Conservation (phyloP, 805 yeast species). For the Teunomyces aglyptinius region DNA sequence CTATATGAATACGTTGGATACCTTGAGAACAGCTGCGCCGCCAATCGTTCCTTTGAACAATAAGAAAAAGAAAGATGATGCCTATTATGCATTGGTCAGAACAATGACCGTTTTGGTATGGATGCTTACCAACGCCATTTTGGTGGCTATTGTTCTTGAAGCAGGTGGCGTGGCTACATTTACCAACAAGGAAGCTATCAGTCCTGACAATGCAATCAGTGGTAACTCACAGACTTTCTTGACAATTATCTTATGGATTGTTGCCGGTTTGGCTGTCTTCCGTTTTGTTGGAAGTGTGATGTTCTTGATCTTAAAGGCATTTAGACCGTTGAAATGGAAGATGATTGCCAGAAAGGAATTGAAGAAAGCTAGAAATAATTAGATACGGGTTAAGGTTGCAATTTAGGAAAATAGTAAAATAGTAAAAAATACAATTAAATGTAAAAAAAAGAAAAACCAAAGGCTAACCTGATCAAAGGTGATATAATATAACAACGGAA, state of each 20-base stretch:
- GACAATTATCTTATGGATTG: constrained; percentile 87
- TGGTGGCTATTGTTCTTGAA: constrained; percentile 79
- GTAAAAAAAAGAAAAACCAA: neutral
- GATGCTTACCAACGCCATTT: constrained; percentile 81
- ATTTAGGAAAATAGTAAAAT: neutral
- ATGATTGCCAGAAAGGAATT: constrained; percentile 16
- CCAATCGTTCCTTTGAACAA: constrained; percentile 28
- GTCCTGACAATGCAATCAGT: constrained; percentile 27
- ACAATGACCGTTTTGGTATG: constrained; percentile 86
- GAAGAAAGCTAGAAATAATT: constrained; percentile 10
- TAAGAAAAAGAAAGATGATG: constrained; percentile 47
- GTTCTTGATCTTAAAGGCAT: constrained; percentile 46
- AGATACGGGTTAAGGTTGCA: neutral
- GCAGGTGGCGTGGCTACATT: constrained; percentile 69
- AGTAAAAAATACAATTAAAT: neutral
- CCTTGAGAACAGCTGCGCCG: constrained; percentile 46
- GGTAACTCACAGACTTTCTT: constrained; percentile 64
- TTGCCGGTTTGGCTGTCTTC: constrained; percentile 84
- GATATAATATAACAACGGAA: too few species aligned
- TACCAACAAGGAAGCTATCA: constrained; percentile 28
- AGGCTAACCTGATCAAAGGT: too few species aligned
- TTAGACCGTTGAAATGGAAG: constrained; percentile 43
- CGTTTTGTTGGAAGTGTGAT: constrained; percentile 72
- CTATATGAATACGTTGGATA: constrained; percentile 63
- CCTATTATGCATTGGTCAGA: constrained; percentile 87